Evolutionary conservation across 2,329 filamentous ascomycete species (phyloP), one percentile per base, ranked within the genome.

Genomic region (Pseudogymnoascus sp.): DNA sequence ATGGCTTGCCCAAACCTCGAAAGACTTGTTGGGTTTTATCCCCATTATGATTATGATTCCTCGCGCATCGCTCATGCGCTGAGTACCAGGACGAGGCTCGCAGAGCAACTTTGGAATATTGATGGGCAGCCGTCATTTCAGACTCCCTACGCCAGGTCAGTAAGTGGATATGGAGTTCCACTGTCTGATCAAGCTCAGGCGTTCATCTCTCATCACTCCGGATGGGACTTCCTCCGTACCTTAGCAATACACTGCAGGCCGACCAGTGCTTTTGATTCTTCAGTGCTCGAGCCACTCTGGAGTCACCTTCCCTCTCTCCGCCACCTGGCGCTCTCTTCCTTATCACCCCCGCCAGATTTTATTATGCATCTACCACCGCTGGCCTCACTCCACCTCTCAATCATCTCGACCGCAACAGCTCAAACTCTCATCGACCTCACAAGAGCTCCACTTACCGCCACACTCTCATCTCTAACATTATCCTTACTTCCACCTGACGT

Each of bases 1-100:
- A 85, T 86, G 84, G 80, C 83, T 0, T 88, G 84, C 62, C 85
- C 85, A 2, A 87, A 87, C 65, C 74, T 88, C 9, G 84, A 88
- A 72, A 77, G 78, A 59, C 73, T 88, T 5, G 73, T 78, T 9
- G 84, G 84, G 0, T 80, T 82, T 39, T 77, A 82, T 61, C 77
- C 80, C 2, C 71, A 73, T 3, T 85, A 86, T 68, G 76, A 81
- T 61, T 81, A 85, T 71, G 76, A 78, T 1, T 85, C 82, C 67
- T 81, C 77, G 69, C 79, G 80, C 55, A 74, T 85, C 8, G 80
- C 83, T 62, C 80, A 88, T 64, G 84, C 85, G 0, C 70, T 88
- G 15, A 83, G 83, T 5, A 84, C 84, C 0, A 76, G 85, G 27
- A 71, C 68, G 25, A 79, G 81, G 10, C 74, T 88, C 10, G 80